These are phyloP conservation scores for Hyphodiscus hymeniophilus DNA, from an alignment of 495 filamentous ascomycete species.

Conservation along the genomic window DNA sequence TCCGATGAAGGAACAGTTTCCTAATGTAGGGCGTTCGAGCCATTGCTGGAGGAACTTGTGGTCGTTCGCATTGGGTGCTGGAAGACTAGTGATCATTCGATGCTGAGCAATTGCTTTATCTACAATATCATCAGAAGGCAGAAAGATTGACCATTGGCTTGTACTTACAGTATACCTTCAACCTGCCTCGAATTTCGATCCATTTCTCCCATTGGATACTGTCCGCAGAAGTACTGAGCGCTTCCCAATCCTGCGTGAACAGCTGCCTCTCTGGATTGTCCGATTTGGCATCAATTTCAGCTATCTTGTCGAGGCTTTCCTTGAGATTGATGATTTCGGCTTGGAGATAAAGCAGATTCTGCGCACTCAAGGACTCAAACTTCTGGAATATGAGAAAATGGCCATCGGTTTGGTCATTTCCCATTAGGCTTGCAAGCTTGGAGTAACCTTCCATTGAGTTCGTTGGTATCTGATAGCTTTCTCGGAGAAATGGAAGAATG, in stretches of 20 bases:
- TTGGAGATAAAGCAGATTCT: constrained; percentile 30
- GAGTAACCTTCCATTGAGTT: constrained; percentile 11
- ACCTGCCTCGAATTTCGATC: constrained; percentile 8
- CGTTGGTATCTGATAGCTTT: too few relatives aligned
- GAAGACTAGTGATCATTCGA: constrained; percentile 15
- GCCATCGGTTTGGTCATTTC: constrained; percentile 11
- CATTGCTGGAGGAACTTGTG: constrained; percentile 22
- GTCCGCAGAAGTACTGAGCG: constrained; percentile 6
- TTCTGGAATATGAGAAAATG: constrained; percentile 24
- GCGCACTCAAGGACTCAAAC: constrained; percentile 26
- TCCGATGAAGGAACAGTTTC: constrained; percentile 11
- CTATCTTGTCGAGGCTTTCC: constrained; percentile 20
- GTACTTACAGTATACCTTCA: constrained; percentile 17
- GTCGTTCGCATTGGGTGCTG: constrained; percentile 13
- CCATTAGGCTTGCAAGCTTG: constrained; percentile 18
- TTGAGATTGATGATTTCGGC: constrained; percentile 26
- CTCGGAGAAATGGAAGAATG: background rate
- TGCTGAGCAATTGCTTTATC: constrained; percentile 16
- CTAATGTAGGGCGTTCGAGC: constrained; percentile 13
- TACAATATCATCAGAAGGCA: constrained; percentile 4
- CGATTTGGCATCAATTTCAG: constrained; percentile 14
- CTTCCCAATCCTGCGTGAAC: constrained; percentile 12
- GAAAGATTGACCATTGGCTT: background rate
- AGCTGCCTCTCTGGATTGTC: constrained; percentile 1
- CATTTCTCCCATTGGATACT: constrained; percentile 10